Base-by-base conservation (phyloP, 2,329 filamentous ascomycete genomes). In the Penicillium sp. region DNA sequence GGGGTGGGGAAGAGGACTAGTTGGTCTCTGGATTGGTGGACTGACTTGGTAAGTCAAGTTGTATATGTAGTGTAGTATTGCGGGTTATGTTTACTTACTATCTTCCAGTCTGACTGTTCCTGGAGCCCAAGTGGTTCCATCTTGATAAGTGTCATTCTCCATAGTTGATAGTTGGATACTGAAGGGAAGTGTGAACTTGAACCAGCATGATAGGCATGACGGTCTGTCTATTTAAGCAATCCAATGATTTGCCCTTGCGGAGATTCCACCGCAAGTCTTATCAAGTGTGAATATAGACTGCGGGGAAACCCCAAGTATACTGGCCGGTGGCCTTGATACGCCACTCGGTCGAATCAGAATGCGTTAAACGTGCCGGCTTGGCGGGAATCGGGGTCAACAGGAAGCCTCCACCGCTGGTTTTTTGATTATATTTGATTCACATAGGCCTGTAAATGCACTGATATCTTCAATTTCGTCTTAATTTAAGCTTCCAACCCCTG, bases 1-100 rank as follows among this genome's bases (percentile, higher is more conserved):
- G 69, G 69, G 4, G 58, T 62, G 6, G 69, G 68, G 25, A 64
- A 59, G 3, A 68, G 41, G 2, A 66, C 54, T 1, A 65, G 25
- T 42, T 62, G 62, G 40, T 63, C 56, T 43, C 52, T 51, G 10
- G 57, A 37, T n/a, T 50, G 54, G 35, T 62, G 52, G 15, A 61
- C 58, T 62, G 15, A 10, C 21, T 2, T 4, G 13, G 13, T 49
- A 4, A 50, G 40, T 50, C 13, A 38, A 19, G 9, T 9, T 15
- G 13, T 10, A 10, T 4, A 15, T n/a, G 4, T 6, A 23, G 19
- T 6, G 19, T 40, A 13, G 37, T 35, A 25, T 31, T 2, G 7
- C 6, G 6, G 31, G 4, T 45, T 1, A 9, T 31, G 7, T 13
- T 19, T 4, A 40, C 51, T n/a, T 59, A 67, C 66, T 35, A 47